A percentile compares a stretch with the other conserved stretches of the same genome.
These are phyloP conservation scores for Fusarium drepaniforme DNA, from an alignment of 2,329 filamentous ascomycete species.

Conservation along the genomic window DNA sequence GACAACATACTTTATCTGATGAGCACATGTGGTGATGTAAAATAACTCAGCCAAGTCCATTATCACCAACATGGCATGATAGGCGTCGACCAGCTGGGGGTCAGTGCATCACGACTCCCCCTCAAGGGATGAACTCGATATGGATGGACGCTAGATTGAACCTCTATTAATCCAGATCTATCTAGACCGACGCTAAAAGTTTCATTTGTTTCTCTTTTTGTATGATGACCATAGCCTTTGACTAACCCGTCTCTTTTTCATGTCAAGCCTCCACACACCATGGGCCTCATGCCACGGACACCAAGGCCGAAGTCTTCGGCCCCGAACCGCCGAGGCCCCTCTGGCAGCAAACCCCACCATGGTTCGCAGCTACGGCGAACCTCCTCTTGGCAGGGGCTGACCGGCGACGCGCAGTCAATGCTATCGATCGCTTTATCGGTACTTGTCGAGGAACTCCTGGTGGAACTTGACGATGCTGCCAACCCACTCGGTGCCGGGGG, in stretches of 20 bases:
- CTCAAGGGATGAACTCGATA: slow-evolving; percentile 3
- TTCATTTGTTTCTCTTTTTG: slow-evolving; percentile 9
- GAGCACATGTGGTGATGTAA: not conserved
- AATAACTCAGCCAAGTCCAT: not conserved
- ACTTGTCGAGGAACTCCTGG: slow-evolving; percentile 90
- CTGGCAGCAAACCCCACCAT: slow-evolving; percentile 11
- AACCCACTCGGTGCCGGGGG: slow-evolving; percentile 96
- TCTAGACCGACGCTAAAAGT: slow-evolving; percentile 31
- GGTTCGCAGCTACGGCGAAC: slow-evolving; percentile 8
- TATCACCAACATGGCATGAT: not conserved
- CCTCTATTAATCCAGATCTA: slow-evolving; percentile 30
- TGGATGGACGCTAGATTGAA: slow-evolving; percentile 33
- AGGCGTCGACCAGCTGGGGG: not conserved
- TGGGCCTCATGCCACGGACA: slow-evolving; percentile 8
- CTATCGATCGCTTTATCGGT: slow-evolving; percentile 54
- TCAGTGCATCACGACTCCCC: not conserved
- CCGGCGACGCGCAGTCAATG: not conserved
- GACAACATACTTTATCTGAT: slow-evolving; percentile 7
- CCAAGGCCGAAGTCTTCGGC: slow-evolving; percentile 12
- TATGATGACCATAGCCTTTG: not conserved
- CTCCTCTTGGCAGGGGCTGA: not conserved
- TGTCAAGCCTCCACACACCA: slow-evolving; percentile 9
- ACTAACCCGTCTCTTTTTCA: slow-evolving; percentile 3
- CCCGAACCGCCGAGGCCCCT: slow-evolving; percentile 19
- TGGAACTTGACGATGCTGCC: slow-evolving; percentile 91